These are phyloP conservation scores for Castanea crenata DNA, from an alignment of 306 rosid species.

Conservation along the genomic window DNA sequence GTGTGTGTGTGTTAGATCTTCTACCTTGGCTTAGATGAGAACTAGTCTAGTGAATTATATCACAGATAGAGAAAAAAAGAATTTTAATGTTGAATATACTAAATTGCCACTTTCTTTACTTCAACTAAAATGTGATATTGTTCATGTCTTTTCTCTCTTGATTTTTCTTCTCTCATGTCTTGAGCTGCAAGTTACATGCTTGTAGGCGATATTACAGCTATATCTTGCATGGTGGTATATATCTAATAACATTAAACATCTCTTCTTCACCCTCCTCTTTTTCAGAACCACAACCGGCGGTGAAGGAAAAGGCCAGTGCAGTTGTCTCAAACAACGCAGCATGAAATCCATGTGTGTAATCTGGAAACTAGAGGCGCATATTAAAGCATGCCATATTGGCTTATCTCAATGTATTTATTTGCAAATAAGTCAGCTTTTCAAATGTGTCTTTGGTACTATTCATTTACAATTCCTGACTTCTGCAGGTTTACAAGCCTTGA, in stretches of 20 bases:
- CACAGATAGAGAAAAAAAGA: neutral
- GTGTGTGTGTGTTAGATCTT: too few relatives aligned
- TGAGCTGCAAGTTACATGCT: neutral
- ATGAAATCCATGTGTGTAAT: neutral
- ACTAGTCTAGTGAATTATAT: neutral
- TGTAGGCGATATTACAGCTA: neutral
- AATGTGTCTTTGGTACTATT: neutral
- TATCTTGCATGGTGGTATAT: neutral
- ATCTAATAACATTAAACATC: neutral
- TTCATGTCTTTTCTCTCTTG: neutral
- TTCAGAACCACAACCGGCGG: conserved; percentile 56
- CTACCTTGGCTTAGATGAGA: neutral
- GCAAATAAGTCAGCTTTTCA: neutral
- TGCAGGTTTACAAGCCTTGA: neutral
- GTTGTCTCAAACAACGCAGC: conserved; percentile 36
- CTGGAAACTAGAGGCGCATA: neutral
- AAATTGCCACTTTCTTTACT: neutral
- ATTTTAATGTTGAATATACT: neutral
- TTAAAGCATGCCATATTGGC: neutral
- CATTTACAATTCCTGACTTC: neutral
- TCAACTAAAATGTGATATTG: neutral
- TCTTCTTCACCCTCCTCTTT: neutral
- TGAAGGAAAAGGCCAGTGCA: conserved; percentile 39
- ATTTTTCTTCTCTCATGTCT: neutral
- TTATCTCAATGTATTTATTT: neutral